Evolutionary conservation across 176 grass and related monocot species (phyloP), one percentile per base, ranked within the genome.

Genomic region (Lolium rigidum): DNA sequence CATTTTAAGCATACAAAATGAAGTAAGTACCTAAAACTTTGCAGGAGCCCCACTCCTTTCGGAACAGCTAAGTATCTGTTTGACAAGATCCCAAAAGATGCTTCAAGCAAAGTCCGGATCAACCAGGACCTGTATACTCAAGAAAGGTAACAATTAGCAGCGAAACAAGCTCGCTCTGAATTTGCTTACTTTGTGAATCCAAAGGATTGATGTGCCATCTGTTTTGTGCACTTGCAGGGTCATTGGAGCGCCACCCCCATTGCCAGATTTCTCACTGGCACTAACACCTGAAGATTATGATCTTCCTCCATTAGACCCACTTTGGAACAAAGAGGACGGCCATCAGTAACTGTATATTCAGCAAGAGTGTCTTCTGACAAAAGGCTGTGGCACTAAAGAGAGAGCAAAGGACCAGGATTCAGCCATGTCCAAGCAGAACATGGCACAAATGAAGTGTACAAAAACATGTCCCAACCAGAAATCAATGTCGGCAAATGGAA

Each of bases 71-170:
- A 96, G 83, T 94, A 99, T 81, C 74, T 99, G 6, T 91, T 90
- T 41, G 90, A 99, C 67, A 99, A 99, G 74, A 96, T 99, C 84
- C 97, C 94, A 4, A 99, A 93, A 81, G 94, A 99, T 80, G 92
- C 90, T 77, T 96, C 94, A 72, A 99, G 87, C 82, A 99, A 99
- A 77, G 87, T 96, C 64, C 83, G 82, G 82, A 94, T 99, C 77
- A 96, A 99, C 25, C 92, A 92, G 47, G 97, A 99, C 81, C 88
- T 96, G 68, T 99, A 99, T 80, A 90, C 86, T 58, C 90, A 94
- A 96, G 92, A 93, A 84, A 99, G 91, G 97, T 96, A 96, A 86
- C 35, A 79, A 84, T n/a, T 25, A 67, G 52, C 18, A 26, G 14
- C 1, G 62, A 67, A 79, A 59, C 22, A 55, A 60, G 46, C 22